A percentile compares a stretch with the other conserved stretches of the same genome.
phyloP scores from a whole-genome alignment of 2,329 filamentous ascomycete species.

The Penicillium sp. region DNA sequence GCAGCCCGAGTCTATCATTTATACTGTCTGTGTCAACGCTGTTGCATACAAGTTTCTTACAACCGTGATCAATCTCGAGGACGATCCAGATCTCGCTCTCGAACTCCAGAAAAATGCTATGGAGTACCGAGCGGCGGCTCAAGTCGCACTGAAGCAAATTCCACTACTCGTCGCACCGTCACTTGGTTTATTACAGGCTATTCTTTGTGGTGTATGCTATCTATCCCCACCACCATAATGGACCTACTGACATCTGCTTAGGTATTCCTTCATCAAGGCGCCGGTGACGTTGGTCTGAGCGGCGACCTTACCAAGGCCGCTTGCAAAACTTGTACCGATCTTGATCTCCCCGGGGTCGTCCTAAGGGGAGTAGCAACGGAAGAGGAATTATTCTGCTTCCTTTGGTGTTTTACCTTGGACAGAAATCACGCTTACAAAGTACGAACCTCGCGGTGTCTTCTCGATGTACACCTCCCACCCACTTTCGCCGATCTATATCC shows the following conservation, averaged over 20 bases:
- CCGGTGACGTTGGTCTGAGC: slow-evolving; percentile 19
- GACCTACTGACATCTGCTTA: slow-evolving; percentile 7
- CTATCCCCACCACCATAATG: rapidly evolving
- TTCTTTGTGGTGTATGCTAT: slow-evolving; percentile 4
- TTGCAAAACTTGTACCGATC: slow-evolving; percentile 20
- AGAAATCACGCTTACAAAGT: slow-evolving; percentile 25
- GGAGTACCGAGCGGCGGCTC: slow-evolving; percentile 7
- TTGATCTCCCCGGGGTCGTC: slow-evolving; percentile 8
- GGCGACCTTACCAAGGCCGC: slow-evolving; percentile 21
- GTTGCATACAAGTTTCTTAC: slow-evolving; percentile 25
- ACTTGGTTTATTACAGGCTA: slow-evolving; percentile 16
- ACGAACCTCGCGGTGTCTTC: slow-evolving; percentile 7
- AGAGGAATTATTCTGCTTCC: slow-evolving; percentile 23
- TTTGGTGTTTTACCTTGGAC: slow-evolving; percentile 27
- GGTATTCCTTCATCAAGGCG: slow-evolving; percentile 25
- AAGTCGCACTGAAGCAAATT: slow-evolving; percentile 18
- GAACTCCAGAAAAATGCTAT: slow-evolving; percentile 1
- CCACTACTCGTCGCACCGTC: slow-evolving; percentile 14
- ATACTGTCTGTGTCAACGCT: slow-evolving; percentile 22
- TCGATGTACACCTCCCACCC: slow-evolving; percentile 5
- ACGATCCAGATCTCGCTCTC: neutral
- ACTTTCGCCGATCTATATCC: neutral
- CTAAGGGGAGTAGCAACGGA: slow-evolving; percentile 1
- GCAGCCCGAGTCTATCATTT: slow-evolving; percentile 10
- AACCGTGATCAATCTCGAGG: slow-evolving; percentile 5